phyloP scores from a whole-genome alignment of 805 yeast genomes.

The Yarrowia deformans region DNA sequence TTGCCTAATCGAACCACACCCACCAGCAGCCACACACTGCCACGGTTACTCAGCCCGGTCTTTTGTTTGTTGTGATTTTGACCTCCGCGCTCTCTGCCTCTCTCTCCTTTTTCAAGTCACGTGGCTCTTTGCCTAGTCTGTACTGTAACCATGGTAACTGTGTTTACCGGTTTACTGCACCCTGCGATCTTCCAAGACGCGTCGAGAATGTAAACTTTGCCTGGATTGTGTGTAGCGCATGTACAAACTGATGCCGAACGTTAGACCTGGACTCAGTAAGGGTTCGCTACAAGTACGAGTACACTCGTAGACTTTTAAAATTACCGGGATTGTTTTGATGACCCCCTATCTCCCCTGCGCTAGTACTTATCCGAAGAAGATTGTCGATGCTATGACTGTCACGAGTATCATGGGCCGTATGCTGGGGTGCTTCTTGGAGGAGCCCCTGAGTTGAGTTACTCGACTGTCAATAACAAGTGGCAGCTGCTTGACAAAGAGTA shows the following conservation, averaged over 20 bases:
- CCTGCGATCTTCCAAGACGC: constrained; percentile 25
- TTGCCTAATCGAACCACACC: too few relatives aligned
- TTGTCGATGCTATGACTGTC: neutral
- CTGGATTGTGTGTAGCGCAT: constrained; percentile 8
- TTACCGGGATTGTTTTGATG: constrained; percentile 7
- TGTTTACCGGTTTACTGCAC: constrained; percentile 12
- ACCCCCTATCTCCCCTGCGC: constrained; percentile 14
- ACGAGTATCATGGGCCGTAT: too few relatives aligned
- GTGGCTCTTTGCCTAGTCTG: neutral
- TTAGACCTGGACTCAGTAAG: constrained; percentile 1
- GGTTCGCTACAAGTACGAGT: too few relatives aligned
- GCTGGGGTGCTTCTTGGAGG: too few relatives aligned
- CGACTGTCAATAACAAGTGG: too few relatives aligned
- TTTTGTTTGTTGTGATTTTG: constrained; percentile 1
- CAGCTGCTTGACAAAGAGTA: too few relatives aligned
- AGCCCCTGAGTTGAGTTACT: neutral
- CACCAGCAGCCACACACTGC: too few relatives aligned
- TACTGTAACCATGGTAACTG: constrained; percentile 5
- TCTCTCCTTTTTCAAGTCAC: neutral
- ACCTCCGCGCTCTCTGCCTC: neutral
- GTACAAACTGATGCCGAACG: neutral
- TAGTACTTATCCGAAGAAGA: neutral
- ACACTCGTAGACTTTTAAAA: neutral
- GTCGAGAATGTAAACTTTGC: constrained; percentile 34
- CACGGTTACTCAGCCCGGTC: neutral